Evolutionary conservation across 805 yeast genomes (phyloP), one percentile per base, ranked within the genome.

Genomic region (Candida sanyiensis): DNA sequence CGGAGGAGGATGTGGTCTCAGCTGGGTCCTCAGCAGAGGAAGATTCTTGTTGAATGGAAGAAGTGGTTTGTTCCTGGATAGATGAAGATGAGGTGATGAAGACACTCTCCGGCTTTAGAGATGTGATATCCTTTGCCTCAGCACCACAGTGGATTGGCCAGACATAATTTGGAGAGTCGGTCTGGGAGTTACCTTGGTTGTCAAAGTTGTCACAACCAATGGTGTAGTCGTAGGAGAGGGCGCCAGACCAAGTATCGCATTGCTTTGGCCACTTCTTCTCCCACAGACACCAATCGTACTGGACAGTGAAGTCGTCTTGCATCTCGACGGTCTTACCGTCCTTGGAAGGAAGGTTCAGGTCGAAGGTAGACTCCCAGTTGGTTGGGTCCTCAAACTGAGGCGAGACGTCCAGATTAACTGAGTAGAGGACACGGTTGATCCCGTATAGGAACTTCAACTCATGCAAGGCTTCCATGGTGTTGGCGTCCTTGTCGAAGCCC

Each of bases 141-240:
- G n/a, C n/a, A n/a, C n/a, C n/a, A n/a, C n/a, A n/a, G n/a, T n/a
- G n/a, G n/a, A n/a, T n/a, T n/a, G n/a, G n/a, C 58, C 58, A 53
- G 22, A 38, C 29, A 33, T 47, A 53, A 7, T 29, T 13, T 11
- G 55, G 46, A 5, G 50, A 40, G 26, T 51, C 53, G 5, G 51
- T 46, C 34, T 50, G 48, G 6, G 50, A 42, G 19, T 33, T 35
- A 3, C 49, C 49, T 12, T 48, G 31, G 41, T 48, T 50, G 31
- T 51, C 52, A 39, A 37, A 33, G 35, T 45, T 40, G 27, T 44
- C 25, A 33, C 57, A 52, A 17, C 54, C 54, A 5, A 47, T 46
- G 30, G 34, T 44, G 39, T 51, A 44, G 22, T 51, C 54, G 30
- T 52, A 54, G 8, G 57, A 49, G 6, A 22, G 25, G 4, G 35